Evolutionary conservation across 345 rosid species (phyloP).

Genomic region (Boechera divaricarpa): DNA sequence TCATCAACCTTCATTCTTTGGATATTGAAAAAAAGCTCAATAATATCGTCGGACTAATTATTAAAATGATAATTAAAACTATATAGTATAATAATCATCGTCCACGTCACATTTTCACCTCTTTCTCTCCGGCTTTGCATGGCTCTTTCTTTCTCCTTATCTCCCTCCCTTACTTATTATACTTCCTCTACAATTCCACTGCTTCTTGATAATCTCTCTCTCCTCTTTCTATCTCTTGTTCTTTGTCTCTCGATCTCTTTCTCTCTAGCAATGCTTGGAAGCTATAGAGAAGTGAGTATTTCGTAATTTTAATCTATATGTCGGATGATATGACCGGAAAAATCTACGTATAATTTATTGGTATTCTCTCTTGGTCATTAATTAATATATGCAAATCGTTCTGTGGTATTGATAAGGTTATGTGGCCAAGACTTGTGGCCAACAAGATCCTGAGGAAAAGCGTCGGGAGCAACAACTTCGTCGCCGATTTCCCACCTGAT

Average conservation of each 20-base stretch:
- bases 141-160: constrained; percentile 49
- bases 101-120: constrained; percentile 52
- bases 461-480: constrained; percentile 77
- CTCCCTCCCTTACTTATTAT: constrained; percentile 41
- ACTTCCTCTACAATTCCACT: constrained; percentile 23
- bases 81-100: constrained; percentile 34
- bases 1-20: constrained; percentile 30
- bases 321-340: background rate
- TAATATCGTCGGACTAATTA: constrained; percentile 24
- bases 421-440: constrained; percentile 83
- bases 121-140: constrained; percentile 59
- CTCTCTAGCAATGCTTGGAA: constrained; percentile 47
- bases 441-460: constrained; percentile 67
- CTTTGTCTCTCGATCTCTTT: constrained; percentile 1
- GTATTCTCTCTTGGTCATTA: background rate
- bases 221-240: background rate
- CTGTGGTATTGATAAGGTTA: constrained; percentile 49
- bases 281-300: constrained; percentile 53
- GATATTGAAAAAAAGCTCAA: background rate
- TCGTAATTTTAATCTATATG: background rate
- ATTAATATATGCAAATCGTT: constrained; percentile 2
- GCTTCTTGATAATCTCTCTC: constrained; percentile 2
- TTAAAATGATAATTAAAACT: background rate
- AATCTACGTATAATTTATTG: background rate
- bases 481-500: constrained; percentile 65